phyloP scores from a whole-genome alignment of 2,329 filamentous ascomycete genomes.

The Helotiales sp. region DNA sequence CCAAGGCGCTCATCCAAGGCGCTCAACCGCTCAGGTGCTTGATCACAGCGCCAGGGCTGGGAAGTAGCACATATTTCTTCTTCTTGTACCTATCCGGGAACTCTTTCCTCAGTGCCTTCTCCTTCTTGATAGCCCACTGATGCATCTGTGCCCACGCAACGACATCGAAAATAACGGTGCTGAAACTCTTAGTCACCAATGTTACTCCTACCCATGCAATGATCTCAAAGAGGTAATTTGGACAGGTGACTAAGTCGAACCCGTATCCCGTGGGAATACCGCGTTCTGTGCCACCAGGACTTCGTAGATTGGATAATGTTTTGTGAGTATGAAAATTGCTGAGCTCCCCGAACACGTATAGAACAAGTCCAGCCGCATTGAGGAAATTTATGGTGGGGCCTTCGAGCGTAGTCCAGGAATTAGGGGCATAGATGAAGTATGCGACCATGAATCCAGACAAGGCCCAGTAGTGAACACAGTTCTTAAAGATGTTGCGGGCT shows the following conservation, averaged over 20 bases:
- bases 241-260: conserved; percentile 86
- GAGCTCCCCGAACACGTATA: conserved; percentile 78
- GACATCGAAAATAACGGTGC: conserved; percentile 73
- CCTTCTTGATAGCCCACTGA: conserved; percentile 88
- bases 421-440: conserved; percentile 81
- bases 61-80: conserved; percentile 78
- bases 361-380: conserved; percentile 65
- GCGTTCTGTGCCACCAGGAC: conserved; percentile 77
- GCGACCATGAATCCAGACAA: conserved; percentile 79
- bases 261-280: conserved; percentile 86
- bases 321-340: conserved; percentile 80
- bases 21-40: conserved; percentile 16
- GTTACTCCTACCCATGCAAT: conserved; percentile 84
- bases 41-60: conserved; percentile 16
- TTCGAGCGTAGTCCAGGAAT: conserved; percentile 59
- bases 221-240: conserved; percentile 95
- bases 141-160: conserved; percentile 80
- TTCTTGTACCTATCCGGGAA: conserved; percentile 94
- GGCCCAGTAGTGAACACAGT: conserved; percentile 92
- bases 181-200: conserved; percentile 75
- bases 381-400: conserved; percentile 41
- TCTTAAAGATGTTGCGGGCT: conserved; percentile 85
- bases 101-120: conserved; percentile 83
- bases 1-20: conserved; percentile 6
- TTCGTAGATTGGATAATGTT: conserved; percentile 75